These are phyloP conservation scores for Rhizopogon vulgaris DNA, from an alignment of 768 basidiomycete species.

Conservation along the genomic window DNA sequence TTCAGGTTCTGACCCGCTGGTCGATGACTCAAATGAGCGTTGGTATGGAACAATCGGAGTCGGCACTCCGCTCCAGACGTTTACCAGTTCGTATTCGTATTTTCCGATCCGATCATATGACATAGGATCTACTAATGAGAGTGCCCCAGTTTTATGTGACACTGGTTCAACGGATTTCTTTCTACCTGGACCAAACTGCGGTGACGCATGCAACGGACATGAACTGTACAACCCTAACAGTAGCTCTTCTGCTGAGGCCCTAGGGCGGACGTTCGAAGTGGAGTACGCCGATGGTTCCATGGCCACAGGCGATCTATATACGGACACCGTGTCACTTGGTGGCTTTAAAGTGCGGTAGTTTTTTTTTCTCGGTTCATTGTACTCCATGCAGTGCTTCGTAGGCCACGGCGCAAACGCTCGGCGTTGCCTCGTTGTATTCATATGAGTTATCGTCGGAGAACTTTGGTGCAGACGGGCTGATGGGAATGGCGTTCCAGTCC, in stretches of 20 bases:
- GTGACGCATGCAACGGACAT: slow-evolving; percentile 27
- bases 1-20: slow-evolving; percentile 7
- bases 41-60: slow-evolving; percentile 23
- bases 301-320: slow-evolving; percentile 32
- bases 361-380: slow-evolving; percentile 2
- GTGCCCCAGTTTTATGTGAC: slow-evolving; percentile 24
- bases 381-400: slow-evolving; percentile 13
- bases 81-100: slow-evolving; percentile 16
- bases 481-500: slow-evolving; percentile 38
- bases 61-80: slow-evolving; percentile 16
- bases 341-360: slow-evolving; percentile 17
- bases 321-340: slow-evolving; percentile 34
- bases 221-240: slow-evolving; percentile 28
- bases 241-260: slow-evolving; percentile 24
- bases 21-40: slow-evolving; percentile 6
- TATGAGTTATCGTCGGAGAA: slow-evolving; percentile 4
- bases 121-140: not conserved
- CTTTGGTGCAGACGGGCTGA: slow-evolving; percentile 24
- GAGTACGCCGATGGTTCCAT: slow-evolving; percentile 38
- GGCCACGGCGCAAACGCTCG: slow-evolving; percentile 18
- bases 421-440: slow-evolving; percentile 17
- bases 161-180: slow-evolving; percentile 31
- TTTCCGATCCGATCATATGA: not conserved
- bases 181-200: slow-evolving; percentile 23
- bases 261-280: slow-evolving; percentile 25